Conservation (phyloP, 441 rosid genomes). For the Aquilaria agallochum region DNA sequence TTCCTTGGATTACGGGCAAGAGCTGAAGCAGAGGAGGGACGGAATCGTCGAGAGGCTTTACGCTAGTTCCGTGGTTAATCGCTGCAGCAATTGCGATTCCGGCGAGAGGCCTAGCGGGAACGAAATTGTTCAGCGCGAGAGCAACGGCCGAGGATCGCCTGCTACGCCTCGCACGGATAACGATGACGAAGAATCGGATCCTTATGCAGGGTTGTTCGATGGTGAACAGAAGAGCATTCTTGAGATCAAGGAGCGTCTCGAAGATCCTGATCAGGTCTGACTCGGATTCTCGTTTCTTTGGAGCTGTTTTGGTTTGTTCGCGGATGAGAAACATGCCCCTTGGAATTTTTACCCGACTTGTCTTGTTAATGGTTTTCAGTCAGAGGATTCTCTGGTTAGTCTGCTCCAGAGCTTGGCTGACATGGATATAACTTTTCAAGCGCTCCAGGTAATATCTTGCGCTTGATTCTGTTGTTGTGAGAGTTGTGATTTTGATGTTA, state of each 20-base stretch:
- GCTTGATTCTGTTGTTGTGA: background rate
- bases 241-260: slow-evolving; percentile 83
- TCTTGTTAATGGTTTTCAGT: slow-evolving; percentile 32
- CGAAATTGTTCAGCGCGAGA: slow-evolving; percentile 28
- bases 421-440: slow-evolving; percentile 90
- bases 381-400: slow-evolving; percentile 81
- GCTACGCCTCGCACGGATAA: slow-evolving; percentile 43
- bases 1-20: slow-evolving; percentile 40
- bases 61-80: slow-evolving; percentile 43
- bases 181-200: slow-evolving; percentile 56
- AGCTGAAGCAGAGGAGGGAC: slow-evolving; percentile 55
- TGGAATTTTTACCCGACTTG: no score
- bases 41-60: slow-evolving; percentile 47
- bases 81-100: slow-evolving; percentile 62
- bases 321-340: no score
- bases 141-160: slow-evolving; percentile 25
- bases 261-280: slow-evolving; percentile 84
- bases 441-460: slow-evolving; percentile 56
- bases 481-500: background rate
- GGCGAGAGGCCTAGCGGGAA: slow-evolving; percentile 29
- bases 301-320: background rate
- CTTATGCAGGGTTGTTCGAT: slow-evolving; percentile 79
- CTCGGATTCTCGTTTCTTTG: background rate
- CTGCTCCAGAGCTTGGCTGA: slow-evolving; percentile 88
- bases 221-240: slow-evolving; percentile 80